Conservation (phyloP, 1,284 basidiomycete species). For the Stygiomarasmius scandens region DNA sequence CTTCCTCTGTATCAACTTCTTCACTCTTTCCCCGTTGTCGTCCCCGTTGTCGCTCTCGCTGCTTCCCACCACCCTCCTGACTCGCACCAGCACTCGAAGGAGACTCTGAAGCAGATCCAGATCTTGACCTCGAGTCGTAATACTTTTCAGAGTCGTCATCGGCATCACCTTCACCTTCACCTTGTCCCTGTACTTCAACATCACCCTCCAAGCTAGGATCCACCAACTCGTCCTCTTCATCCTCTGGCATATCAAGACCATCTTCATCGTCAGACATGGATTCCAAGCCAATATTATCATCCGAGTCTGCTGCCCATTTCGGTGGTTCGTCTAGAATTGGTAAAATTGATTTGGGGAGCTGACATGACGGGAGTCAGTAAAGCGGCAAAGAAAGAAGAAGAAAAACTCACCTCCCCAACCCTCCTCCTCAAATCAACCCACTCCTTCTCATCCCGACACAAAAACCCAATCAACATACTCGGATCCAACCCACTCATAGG, state of each 20-base stretch:
- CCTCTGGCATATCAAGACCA: conserved; percentile 50
- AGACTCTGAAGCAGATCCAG: conserved; percentile 41
- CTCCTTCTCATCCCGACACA: conserved; percentile 81
- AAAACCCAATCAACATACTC: conserved; percentile 94
- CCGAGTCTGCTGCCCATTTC: conserved; percentile 73
- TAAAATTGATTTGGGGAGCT: conserved; percentile 79
- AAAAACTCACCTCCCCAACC: conserved; percentile 63
- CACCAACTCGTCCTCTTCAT: conserved; percentile 36
- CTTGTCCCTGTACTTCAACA: neutral
- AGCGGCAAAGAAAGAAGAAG: conserved; percentile 11
- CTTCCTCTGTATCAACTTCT: conserved; percentile 68
- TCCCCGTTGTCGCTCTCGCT: neutral
- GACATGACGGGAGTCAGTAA: conserved; percentile 30
- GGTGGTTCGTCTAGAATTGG: conserved; percentile 86
- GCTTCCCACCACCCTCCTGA: conserved; percentile 21
- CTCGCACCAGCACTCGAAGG: conserved; percentile 34
- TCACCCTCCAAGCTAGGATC: conserved; percentile 4
- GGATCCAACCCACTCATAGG: conserved; percentile 90
- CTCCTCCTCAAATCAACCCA: conserved; percentile 83
- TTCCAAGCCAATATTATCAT: conserved; percentile 79
- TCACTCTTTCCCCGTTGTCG: conserved; percentile 41
- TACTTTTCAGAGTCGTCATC: conserved; percentile 40
- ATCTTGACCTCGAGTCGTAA: conserved; percentile 49
- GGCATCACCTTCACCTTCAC: conserved; percentile 18
- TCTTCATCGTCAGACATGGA: conserved; percentile 71